These are phyloP conservation scores for Nyssa sinensis DNA, from an alignment of 148 eudicot genomes.

Conservation along the genomic window DNA sequence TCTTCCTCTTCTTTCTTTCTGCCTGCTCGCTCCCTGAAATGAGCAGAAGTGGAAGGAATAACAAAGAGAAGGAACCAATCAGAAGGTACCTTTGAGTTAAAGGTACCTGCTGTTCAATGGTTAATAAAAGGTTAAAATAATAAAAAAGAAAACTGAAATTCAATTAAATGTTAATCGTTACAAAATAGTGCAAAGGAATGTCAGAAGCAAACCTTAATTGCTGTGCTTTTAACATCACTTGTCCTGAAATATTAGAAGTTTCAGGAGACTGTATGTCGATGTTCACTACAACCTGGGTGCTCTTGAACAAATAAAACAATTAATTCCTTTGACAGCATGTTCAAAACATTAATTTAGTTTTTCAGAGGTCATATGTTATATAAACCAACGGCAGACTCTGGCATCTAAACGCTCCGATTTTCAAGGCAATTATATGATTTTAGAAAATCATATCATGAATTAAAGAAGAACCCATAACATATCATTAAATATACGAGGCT, in stretches of 20 bases:
- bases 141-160: not conserved
- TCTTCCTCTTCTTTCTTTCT: conserved; percentile 50
- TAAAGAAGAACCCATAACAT: not conserved
- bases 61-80: conserved; percentile 8
- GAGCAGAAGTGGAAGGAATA: not conserved
- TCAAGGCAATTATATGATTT: not conserved
- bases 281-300: conserved; percentile 51
- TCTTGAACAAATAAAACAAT: conserved; percentile 14
- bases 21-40: conserved; percentile 40
- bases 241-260: conserved; percentile 44
- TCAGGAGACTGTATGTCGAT: conserved; percentile 46
- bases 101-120: not conserved
- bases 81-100: conserved; percentile 2
- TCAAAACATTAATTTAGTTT: not conserved
- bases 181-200: not conserved
- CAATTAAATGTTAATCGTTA: not conserved
- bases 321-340: not conserved
- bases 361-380: not conserved
- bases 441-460: not conserved
- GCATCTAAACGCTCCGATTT: not conserved
- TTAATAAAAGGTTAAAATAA: not conserved
- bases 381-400: not conserved
- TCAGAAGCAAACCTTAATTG: conserved; percentile 53
- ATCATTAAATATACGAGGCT: not conserved
- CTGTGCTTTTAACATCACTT: conserved; percentile 59